Base-by-base conservation (phyloP, 1,139 yeast genomes). In the Candida labiduridarum region DNA sequence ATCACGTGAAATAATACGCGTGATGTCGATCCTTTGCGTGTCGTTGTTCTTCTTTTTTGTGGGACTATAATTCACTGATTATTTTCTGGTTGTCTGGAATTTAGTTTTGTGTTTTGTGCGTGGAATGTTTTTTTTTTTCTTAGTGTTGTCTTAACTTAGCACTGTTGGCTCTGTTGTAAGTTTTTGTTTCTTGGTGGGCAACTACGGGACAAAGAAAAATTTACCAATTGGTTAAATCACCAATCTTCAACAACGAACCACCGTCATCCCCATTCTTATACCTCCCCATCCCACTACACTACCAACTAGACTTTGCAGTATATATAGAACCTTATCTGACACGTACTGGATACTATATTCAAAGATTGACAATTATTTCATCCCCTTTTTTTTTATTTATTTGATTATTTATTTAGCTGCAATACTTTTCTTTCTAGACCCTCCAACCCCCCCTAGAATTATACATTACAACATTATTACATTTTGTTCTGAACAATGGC, bases 401-500 rank as follows among this genome's bases (percentile, higher is more conserved):
- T n/a, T 31, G 16, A 10, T 31, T 31, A 31, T 14, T 25, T 25
- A 25, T 25, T 25, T 25, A 25, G 29, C 29, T 8, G 29, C 29
- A 25, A 25, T 2, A 12, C 7, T 34, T n/a, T 5, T n/a, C 29
- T 25, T 25, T 25, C 29, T 25, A 25, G 29, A 25, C 29, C 29
- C 29, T 19, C 40, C n/a, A 36, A 7, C 11, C 4, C 22, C n/a
- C 25, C 6, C 29, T 25, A 25, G 9, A 25, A 25, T 8, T 25
- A 25, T 25, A 25, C 10, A 25, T 25, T 9, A 25, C 10, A 25
- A 18, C 18, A 2, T 36, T 36, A 8, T 16, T 11, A 15, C 11
- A 36, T 36, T 36, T 34, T 34, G 18, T 14, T 34, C 16, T 34
- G 27, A 27, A 19, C 30, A 15, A 82, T 81, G 85, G 79, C 85